Evolutionary conservation across 306 rosid species (phyloP).

Genomic region (Ceratonia siliqua): DNA sequence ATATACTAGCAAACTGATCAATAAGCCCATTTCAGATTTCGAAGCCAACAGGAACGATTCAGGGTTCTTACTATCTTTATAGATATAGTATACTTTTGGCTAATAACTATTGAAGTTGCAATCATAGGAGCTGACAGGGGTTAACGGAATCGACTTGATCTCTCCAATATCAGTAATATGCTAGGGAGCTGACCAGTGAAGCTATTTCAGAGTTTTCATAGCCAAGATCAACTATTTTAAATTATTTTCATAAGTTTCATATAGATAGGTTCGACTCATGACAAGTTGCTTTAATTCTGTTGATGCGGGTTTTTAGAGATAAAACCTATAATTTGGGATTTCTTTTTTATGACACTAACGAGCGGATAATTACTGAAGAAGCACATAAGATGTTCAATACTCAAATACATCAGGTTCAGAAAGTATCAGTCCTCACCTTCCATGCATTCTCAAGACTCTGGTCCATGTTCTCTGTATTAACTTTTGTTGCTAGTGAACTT

Average conservation of each 20-base stretch:
- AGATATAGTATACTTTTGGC: slow-evolving; percentile 5
- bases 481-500: slow-evolving; percentile 84
- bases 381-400: slow-evolving; percentile 5
- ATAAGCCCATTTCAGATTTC: slow-evolving; percentile 15
- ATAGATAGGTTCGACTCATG: slow-evolving; percentile 14
- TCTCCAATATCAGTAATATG: slow-evolving; percentile 3
- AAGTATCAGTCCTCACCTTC: slow-evolving; percentile 71
- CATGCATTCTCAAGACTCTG: slow-evolving; percentile 97
- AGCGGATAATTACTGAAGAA: slow-evolving; percentile 12
- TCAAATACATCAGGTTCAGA: slow-evolving; percentile 14
- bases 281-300: background rate
- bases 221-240: slow-evolving; percentile 11
- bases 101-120: background rate
- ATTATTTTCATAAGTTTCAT: slow-evolving; percentile 19
- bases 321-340: slow-evolving; percentile 11
- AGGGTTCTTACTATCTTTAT: background rate
- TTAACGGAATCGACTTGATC: background rate
- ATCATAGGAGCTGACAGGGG: background rate
- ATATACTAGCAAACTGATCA: slow-evolving; percentile 11
- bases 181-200: background rate
- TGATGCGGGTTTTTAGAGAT: slow-evolving; percentile 1
- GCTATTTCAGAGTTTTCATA: slow-evolving; percentile 13
- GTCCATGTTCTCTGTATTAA: slow-evolving; percentile 78
- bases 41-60: slow-evolving; percentile 1
- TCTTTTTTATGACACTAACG: slow-evolving; percentile 6